These are phyloP conservation scores for Hypoxylon sp. DNA, from an alignment of 2,329 filamentous ascomycete genomes.

Conservation along the genomic window DNA sequence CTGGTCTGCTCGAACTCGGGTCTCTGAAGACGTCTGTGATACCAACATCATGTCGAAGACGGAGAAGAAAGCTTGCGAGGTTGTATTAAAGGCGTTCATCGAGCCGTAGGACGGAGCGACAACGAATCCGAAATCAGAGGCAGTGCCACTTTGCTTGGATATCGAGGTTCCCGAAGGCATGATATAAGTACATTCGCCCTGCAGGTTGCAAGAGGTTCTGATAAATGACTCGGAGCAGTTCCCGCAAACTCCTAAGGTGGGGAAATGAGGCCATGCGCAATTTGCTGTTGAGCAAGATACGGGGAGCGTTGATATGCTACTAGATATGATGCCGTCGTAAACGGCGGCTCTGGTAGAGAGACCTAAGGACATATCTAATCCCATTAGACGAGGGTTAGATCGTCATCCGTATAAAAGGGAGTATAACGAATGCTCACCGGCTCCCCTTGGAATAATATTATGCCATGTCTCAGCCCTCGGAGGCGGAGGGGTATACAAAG, in stretches of 20 bases:
- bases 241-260: slow-evolving; percentile 57
- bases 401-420: neutral
- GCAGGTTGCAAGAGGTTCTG: slow-evolving; percentile 35
- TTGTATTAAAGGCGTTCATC: slow-evolving; percentile 31
- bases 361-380: slow-evolving; percentile 43
- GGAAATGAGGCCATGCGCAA: slow-evolving; percentile 57
- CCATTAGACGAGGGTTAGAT: slow-evolving; percentile 19
- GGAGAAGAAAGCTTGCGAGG: slow-evolving; percentile 53
- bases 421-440: slow-evolving; percentile 19
- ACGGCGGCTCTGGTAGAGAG: slow-evolving; percentile 59
- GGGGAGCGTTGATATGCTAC: slow-evolving; percentile 48
- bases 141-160: slow-evolving; percentile 38
- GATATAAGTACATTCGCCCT: slow-evolving; percentile 52
- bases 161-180: slow-evolving; percentile 53
- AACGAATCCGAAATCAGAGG: slow-evolving; percentile 51
- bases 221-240: slow-evolving; percentile 48
- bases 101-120: slow-evolving; percentile 51
- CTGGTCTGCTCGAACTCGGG: slow-evolving; percentile 49
- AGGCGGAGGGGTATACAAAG: slow-evolving; percentile 49
- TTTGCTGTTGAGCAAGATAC: slow-evolving; percentile 54
- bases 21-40: slow-evolving; percentile 44
- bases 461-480: slow-evolving; percentile 57
- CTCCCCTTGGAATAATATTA: slow-evolving; percentile 50
- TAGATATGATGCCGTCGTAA: slow-evolving; percentile 57
- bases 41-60: slow-evolving; percentile 56